phyloP scores from a whole-genome alignment of 441 rosid genomes.

The Arabidopsis hybrid region DNA sequence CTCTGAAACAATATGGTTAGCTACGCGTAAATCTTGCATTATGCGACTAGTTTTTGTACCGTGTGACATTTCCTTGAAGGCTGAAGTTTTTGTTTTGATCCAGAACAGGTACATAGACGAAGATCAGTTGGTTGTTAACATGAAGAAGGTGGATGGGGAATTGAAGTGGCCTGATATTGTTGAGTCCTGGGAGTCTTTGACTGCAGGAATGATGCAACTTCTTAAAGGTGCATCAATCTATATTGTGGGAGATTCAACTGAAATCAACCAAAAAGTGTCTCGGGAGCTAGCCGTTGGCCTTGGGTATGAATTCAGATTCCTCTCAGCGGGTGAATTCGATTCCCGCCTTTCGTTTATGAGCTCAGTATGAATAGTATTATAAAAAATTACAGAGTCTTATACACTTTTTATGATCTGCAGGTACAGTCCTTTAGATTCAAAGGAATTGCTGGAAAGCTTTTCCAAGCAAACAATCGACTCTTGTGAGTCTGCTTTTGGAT shows the following conservation, averaged over 20 bases:
- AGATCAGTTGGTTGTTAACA: conserved; percentile 77
- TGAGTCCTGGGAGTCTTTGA: conserved; percentile 92
- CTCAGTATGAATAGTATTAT: conserved; percentile 5
- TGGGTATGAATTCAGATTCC: conserved; percentile 54
- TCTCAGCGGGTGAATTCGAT: not conserved
- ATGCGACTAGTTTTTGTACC: not conserved
- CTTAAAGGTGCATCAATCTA: conserved; percentile 88
- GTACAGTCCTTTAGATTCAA: conserved; percentile 81
- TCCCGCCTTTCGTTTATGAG: not conserved
- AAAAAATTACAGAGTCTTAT: conserved; percentile 4
- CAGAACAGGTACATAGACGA: conserved; percentile 80
- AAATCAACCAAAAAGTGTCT: conserved; percentile 80
- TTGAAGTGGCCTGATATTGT: conserved; percentile 92
- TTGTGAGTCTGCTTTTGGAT: conserved; percentile 60
- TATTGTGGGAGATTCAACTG: conserved; percentile 76
- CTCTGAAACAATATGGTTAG: conserved; percentile 87
- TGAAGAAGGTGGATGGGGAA: conserved; percentile 87
- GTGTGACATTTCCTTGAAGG: not conserved
- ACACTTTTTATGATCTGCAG: conserved; percentile 49
- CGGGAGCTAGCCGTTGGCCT: conserved; percentile 83
- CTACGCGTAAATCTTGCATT: conserved; percentile 9
- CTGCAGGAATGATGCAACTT: conserved; percentile 79
- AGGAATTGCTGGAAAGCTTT: conserved; percentile 77
- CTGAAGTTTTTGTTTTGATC: conserved; percentile 24
- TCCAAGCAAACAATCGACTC: conserved; percentile 77